These are phyloP conservation scores for Chlamydomonas sphaeroides DNA, from an alignment of 139 green algal genomes.

Conservation along the genomic window DNA sequence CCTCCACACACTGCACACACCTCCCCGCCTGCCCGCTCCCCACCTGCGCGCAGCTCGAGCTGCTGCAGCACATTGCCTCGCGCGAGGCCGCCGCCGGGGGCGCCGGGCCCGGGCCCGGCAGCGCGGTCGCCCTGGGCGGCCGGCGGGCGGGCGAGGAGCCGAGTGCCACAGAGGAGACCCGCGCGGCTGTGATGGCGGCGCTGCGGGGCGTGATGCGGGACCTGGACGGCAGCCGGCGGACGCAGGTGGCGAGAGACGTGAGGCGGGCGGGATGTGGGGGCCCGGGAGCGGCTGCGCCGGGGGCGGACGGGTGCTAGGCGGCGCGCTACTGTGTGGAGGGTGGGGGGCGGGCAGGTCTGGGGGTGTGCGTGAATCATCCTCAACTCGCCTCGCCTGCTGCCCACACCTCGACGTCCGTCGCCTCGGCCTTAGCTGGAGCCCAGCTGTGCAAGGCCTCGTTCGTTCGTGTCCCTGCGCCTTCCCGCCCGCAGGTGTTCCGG, in stretches of 20 bases:
- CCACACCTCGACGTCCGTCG: too few species aligned
- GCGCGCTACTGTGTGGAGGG: too few species aligned
- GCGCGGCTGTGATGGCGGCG: conserved; percentile 29
- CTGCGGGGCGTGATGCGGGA: conserved; percentile 7
- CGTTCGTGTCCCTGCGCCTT: too few species aligned
- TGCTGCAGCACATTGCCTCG: conserved; percentile 59
- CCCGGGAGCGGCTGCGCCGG: too few species aligned
- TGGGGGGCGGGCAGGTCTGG: too few species aligned
- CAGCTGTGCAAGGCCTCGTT: too few species aligned
- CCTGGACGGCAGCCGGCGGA: conserved; percentile 9
- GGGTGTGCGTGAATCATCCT: too few species aligned
- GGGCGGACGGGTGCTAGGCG: too few species aligned
- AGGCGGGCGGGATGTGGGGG: neutral
- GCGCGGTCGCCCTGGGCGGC: neutral
- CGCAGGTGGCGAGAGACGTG: conserved; percentile 18
- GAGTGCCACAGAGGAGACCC: conserved; percentile 6
- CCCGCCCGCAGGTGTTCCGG: conserved; percentile 71
- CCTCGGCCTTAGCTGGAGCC: too few species aligned
- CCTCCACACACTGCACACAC: too few species aligned
- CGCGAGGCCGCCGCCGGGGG: conserved; percentile 24
- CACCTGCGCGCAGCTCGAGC: conserved; percentile 40
- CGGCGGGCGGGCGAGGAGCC: neutral
- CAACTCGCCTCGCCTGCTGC: too few species aligned
- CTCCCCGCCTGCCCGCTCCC: too few species aligned
- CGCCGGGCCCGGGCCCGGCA: conserved; percentile 16